Base-by-base conservation (phyloP, 2,329 filamentous ascomycete species). In the Cucurbitaria berberidis region DNA sequence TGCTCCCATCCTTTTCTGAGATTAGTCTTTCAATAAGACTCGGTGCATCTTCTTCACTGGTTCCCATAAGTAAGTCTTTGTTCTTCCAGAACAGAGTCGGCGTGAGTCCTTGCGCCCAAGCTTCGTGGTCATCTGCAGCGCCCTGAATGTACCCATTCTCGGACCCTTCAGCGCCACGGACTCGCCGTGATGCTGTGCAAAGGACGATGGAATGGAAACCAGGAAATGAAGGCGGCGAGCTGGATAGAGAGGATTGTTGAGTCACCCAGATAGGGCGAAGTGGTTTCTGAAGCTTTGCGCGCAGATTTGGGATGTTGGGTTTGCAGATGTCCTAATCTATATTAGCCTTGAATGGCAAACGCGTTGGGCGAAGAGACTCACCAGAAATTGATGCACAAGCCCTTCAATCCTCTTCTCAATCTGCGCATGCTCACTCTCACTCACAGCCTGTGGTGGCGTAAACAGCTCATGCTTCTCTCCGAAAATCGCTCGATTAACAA, bases 91-190 rank as follows among this genome's bases (percentile, higher is more conserved):
- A 99, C 0, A 93, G 59, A 0, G 78, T 72, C 0, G 93, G 86
- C 0, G 90, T 95, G 15, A 98, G 82, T 0, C 91, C 91, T 22
- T 84, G 78, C 1, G 92, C 89, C 95, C 95, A 99, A 63, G 90
- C 91, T 79, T 99, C 95, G 11, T 89, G 91, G 72, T 99, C 95
- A 74, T 99, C 95, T 2, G 89, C 95, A 0, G 93, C 93, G 45
- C 95, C 95, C 76, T 98, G 95, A 53, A 99, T 89, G 69, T 99
- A 99, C 5, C 87, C 87, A 3, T 83, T 84, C 68, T 89, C 86
- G 24, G 85, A 85, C 62, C 84, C 80, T 70, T 93, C 90, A 3
- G 84, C 86, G 11, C 86, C 89, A 1, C 78, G 77, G 1, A 92
- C 86, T 15, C 89, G 82, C 27, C 87, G 83, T 1, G 91, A 96